Conservation (phyloP, 139 green algal genomes). For the Chara braunii region DNA sequence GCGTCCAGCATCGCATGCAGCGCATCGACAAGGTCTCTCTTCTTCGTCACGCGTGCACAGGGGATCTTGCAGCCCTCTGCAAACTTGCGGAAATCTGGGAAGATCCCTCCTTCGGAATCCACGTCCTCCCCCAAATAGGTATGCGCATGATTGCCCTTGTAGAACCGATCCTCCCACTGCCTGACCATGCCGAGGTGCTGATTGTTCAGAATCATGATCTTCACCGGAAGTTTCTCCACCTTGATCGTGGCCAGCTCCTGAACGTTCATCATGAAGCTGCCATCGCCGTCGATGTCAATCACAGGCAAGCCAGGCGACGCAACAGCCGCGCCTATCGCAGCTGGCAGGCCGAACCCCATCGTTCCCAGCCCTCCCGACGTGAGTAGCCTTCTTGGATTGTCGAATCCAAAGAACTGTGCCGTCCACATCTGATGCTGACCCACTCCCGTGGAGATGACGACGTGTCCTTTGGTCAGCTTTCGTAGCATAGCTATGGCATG, state of each 20-base stretch:
- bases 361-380: slow-evolving; percentile 71
- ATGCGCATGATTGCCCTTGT: slow-evolving; percentile 95
- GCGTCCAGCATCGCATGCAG: slow-evolving; percentile 83
- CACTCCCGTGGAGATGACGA: slow-evolving; percentile 93
- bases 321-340: slow-evolving; percentile 79
- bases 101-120: slow-evolving; percentile 87
- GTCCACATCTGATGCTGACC: slow-evolving; percentile 99
- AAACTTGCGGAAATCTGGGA: slow-evolving; percentile 93
- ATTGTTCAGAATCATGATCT: slow-evolving; percentile 98
- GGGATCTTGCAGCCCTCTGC: slow-evolving; percentile 54
- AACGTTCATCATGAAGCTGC: slow-evolving; percentile 96
- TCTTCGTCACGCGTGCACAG: slow-evolving; percentile 18
- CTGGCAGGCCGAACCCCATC: slow-evolving; percentile 97
- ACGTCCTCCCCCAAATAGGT: slow-evolving; percentile 88
- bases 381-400: slow-evolving; percentile 21
- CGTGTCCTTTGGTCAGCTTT: slow-evolving; percentile 88
- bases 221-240: slow-evolving; percentile 89
- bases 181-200: slow-evolving; percentile 99
- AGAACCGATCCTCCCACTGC: slow-evolving; percentile 99
- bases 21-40: slow-evolving; percentile 37
- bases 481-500: slow-evolving; percentile 80
- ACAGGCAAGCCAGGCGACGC: slow-evolving; percentile 80
- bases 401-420: slow-evolving; percentile 79
- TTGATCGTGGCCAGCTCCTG: slow-evolving; percentile 81
- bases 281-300: slow-evolving; percentile 97